A percentile compares a stretch with the other conserved stretches of the same genome.
Conservation (phyloP, 352 stramenopile species). For the Albugo laibachii region DNA sequence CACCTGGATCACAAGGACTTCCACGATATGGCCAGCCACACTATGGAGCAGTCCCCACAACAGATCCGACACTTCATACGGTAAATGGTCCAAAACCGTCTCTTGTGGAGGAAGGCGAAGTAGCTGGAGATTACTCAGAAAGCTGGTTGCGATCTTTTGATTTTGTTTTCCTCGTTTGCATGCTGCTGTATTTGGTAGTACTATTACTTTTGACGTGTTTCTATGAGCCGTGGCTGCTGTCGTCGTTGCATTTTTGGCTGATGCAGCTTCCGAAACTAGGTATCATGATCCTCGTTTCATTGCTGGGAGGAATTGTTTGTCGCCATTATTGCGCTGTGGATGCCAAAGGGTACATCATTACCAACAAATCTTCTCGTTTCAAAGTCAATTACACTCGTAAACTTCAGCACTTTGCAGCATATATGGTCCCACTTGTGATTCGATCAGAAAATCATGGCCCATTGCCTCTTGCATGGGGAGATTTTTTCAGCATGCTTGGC, state of each 20-base stretch:
- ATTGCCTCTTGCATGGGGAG: constrained; percentile 50
- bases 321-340: constrained; percentile 71
- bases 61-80: constrained; percentile 10
- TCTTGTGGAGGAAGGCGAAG: constrained; percentile 20
- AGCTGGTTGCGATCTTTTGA: constrained; percentile 34
- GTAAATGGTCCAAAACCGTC: constrained; percentile 24
- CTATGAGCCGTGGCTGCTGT: constrained; percentile 23
- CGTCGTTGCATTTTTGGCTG: constrained; percentile 18
- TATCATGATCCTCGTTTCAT: constrained; percentile 40
- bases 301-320: constrained; percentile 54
- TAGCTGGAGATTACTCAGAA: constrained; percentile 31
- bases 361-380: constrained; percentile 45
- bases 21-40: constrained; percentile 17
- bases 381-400: constrained; percentile 81
- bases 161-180: constrained; percentile 33
- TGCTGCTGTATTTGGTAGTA: constrained; percentile 19
- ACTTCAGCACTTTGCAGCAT: constrained; percentile 54
- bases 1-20: constrained; percentile 13
- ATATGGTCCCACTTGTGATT: constrained; percentile 58
- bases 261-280: constrained; percentile 30
- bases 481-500: constrained; percentile 62
- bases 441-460: constrained; percentile 42
- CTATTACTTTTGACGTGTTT: constrained; percentile 25
- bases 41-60: constrained; percentile 11
- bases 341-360: constrained; percentile 70